These are phyloP conservation scores for Solanum chmielewskii DNA, from an alignment of 257 asterid species.

Conservation along the genomic window DNA sequence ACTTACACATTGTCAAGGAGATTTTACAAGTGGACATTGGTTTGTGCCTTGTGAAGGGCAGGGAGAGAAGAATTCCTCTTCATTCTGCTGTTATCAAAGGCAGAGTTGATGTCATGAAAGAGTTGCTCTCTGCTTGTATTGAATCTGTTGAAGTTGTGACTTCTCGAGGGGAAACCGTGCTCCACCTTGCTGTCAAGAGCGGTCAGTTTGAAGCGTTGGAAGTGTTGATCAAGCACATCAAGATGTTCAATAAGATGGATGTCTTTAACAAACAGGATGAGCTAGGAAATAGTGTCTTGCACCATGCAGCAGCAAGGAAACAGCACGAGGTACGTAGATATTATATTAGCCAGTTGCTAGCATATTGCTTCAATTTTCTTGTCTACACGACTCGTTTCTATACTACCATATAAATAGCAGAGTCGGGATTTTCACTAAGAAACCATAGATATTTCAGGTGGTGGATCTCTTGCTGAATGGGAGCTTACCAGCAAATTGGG, in stretches of 20 bases:
- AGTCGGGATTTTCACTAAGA: background rate
- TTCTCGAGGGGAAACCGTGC: slow-evolving; percentile 19
- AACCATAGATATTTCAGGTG: slow-evolving; percentile 10
- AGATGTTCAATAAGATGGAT: slow-evolving; percentile 1
- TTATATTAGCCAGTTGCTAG: background rate
- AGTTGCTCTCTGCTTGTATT: slow-evolving; percentile 2
- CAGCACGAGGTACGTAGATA: slow-evolving; percentile 27
- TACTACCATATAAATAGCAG: background rate
- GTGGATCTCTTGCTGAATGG: slow-evolving; percentile 24
- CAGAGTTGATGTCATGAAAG: slow-evolving; percentile 5
- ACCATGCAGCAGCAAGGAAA: slow-evolving; percentile 21
- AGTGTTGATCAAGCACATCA: slow-evolving; percentile 6
- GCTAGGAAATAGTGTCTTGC: slow-evolving; percentile 9
- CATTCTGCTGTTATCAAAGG: slow-evolving; percentile 26
- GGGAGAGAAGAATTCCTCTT: slow-evolving; percentile 26
- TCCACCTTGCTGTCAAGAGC: slow-evolving; percentile 22
- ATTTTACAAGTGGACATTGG: slow-evolving; percentile 7
- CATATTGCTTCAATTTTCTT: background rate
- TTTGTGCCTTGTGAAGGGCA: slow-evolving; percentile 24
- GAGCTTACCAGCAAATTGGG: background rate
- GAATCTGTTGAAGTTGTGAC: slow-evolving; percentile 16
- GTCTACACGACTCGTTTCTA: background rate
- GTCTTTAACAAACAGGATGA: slow-evolving; percentile 13
- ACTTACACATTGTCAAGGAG: slow-evolving; percentile 24
- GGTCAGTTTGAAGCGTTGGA: slow-evolving; percentile 4